phyloP scores from a whole-genome alignment of 2,329 filamentous ascomycete genomes.

The Hawksworthiomyces lignivorus region DNA sequence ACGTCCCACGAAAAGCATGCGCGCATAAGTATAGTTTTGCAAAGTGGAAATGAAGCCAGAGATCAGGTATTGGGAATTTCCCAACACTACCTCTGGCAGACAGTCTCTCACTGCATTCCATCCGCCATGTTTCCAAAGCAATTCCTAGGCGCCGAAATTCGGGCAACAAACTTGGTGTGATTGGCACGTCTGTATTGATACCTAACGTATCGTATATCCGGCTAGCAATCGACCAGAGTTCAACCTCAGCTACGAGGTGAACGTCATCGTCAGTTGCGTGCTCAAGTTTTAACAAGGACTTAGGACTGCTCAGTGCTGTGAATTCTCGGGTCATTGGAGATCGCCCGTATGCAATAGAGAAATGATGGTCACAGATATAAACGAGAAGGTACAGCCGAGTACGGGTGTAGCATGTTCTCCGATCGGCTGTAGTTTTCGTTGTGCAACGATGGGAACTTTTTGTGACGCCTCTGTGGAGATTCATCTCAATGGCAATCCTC shows the following conservation, averaged over 20 bases:
- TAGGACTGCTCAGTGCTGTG: neutral
- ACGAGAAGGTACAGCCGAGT: conserved; percentile 5
- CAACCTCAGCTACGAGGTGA: conserved; percentile 14
- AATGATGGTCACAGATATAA: conserved; percentile 10
- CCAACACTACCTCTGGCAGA: too few relatives aligned
- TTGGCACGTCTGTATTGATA: too few relatives aligned
- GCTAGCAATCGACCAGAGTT: conserved; percentile 12
- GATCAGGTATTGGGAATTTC: too few relatives aligned
- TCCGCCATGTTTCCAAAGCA: too few relatives aligned
- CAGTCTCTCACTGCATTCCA: too few relatives aligned
- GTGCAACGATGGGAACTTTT: neutral
- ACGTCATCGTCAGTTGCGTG: conserved; percentile 13
- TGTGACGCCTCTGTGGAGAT: conserved; percentile 3
- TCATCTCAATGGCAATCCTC: conserved; percentile 1
- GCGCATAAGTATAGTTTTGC: too few relatives aligned
- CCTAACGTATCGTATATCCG: conserved; percentile 12
- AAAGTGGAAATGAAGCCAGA: too few relatives aligned
- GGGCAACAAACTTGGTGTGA: too few relatives aligned
- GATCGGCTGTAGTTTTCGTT: neutral
- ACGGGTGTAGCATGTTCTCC: neutral
- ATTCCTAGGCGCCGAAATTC: too few relatives aligned
- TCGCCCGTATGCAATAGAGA: conserved; percentile 9
- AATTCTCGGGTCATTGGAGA: conserved; percentile 12
- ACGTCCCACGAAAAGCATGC: too few relatives aligned
- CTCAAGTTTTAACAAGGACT: conserved; percentile 6